These are phyloP conservation scores for Crithidia sp. DNA, from an alignment of 208 protist species.

Conservation along the genomic window DNA sequence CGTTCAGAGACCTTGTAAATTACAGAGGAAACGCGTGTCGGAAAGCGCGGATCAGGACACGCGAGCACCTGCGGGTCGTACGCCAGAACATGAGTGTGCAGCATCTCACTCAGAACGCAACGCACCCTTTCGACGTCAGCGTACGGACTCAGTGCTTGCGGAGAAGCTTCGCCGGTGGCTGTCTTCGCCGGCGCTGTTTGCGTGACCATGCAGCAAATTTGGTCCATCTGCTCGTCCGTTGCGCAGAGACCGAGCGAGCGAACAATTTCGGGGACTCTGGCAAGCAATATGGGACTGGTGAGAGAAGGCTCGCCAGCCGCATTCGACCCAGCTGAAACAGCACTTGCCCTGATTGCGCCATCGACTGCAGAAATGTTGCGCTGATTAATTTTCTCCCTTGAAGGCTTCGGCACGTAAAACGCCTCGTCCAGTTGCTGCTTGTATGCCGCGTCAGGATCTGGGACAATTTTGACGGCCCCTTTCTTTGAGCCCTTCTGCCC, in stretches of 20 bases:
- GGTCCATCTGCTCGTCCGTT: constrained; percentile 49
- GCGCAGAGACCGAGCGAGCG: constrained; percentile 53
- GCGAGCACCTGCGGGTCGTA: constrained; percentile 34
- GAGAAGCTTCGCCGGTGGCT: neutral
- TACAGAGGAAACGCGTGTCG: constrained; percentile 22
- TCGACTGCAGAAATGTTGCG: constrained; percentile 13
- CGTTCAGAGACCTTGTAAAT: constrained; percentile 23
- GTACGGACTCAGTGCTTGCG: neutral
- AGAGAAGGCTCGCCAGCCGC: neutral
- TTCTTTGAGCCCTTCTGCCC: constrained; percentile 32
- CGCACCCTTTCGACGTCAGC: constrained; percentile 29
- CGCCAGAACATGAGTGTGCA: constrained; percentile 32
- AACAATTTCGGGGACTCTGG: constrained; percentile 52
- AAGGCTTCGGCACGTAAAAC: constrained; percentile 50
- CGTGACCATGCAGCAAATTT: constrained; percentile 30
- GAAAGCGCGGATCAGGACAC: constrained; percentile 26
- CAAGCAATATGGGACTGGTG: constrained; percentile 20
- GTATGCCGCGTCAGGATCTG: constrained; percentile 56
- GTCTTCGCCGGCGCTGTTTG: neutral
- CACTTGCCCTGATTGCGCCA: constrained; percentile 24
- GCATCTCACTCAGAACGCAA: constrained; percentile 23
- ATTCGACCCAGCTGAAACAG: neutral
- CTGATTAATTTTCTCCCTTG: constrained; percentile 12
- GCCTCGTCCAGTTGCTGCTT: constrained; percentile 42
- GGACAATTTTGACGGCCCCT: constrained; percentile 22